Conservation (phyloP, 805 yeast species). For the Metschnikowia bowlesiae region DNA sequence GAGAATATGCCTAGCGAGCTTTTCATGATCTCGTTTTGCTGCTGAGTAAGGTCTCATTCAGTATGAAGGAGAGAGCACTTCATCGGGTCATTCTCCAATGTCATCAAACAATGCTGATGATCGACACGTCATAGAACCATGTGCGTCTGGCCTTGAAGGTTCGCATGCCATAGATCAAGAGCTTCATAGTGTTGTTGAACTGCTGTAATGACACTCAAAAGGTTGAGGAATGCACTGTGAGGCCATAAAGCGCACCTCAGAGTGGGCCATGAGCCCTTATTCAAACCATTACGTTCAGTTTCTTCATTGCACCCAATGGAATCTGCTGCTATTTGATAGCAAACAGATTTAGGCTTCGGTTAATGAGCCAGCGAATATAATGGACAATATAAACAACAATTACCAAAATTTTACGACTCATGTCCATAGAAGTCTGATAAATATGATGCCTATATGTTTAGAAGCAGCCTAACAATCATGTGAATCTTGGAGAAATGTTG, state of each 20-base stretch:
- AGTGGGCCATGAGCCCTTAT: not conserved
- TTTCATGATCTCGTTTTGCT: slow-evolving; percentile 1
- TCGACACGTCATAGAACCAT: slow-evolving; percentile 4
- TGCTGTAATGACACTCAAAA: slow-evolving; percentile 2
- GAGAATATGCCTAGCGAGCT: slow-evolving; percentile 2
- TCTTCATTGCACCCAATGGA: too few species aligned
- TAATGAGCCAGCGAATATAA: too few species aligned
- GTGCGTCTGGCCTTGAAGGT: not conserved
- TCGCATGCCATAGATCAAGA: slow-evolving; percentile 11
- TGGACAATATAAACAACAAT: too few species aligned
- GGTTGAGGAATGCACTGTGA: slow-evolving; percentile 9
- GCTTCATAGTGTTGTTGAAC: slow-evolving; percentile 10
- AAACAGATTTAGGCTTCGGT: too few species aligned
- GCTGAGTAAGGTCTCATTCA: not conserved
- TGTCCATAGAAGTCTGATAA: too few species aligned
- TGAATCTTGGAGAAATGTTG: too few species aligned
- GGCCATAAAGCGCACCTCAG: slow-evolving; percentile 5
- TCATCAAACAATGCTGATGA: slow-evolving; percentile 3
- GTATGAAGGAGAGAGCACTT: slow-evolving; percentile 8
- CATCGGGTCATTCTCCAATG: slow-evolving; percentile 11
- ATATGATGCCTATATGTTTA: too few species aligned
- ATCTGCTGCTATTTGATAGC: too few species aligned
- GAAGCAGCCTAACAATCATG: too few species aligned
- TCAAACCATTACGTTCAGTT: too few species aligned
- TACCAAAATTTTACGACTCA: too few species aligned